Conservation (phyloP, 2,329 filamentous ascomycete genomes). For the Pseudocercospora fuligena region DNA sequence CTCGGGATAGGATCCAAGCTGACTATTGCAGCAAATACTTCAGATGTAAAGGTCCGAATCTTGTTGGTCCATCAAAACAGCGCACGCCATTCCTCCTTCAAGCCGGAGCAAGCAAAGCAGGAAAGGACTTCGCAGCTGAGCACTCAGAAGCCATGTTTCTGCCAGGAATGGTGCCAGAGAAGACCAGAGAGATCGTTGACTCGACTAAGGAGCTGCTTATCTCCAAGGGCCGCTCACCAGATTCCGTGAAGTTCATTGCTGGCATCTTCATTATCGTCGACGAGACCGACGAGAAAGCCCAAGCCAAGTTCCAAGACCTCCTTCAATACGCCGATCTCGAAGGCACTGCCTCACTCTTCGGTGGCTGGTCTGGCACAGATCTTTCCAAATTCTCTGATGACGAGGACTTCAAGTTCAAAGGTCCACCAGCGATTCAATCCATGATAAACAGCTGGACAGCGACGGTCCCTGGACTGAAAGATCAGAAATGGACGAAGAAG, state of each 20-base stretch:
- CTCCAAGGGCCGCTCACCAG: conserved; percentile 46
- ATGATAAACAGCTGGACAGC: conserved; percentile 53
- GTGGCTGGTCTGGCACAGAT: conserved; percentile 55
- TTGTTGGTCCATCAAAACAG: conserved; percentile 62
- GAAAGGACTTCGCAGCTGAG: conserved; percentile 52
- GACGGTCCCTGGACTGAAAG: conserved; percentile 48
- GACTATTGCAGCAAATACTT: conserved; percentile 44
- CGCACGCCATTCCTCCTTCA: conserved; percentile 62
- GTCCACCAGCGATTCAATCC: conserved; percentile 48
- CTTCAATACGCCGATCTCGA: conserved; percentile 52
- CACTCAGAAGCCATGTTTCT: conserved; percentile 55
- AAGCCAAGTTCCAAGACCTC: conserved; percentile 49
- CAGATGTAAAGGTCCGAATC: conserved; percentile 50
- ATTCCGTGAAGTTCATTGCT: conserved; percentile 50
- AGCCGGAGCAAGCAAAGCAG: conserved; percentile 53
- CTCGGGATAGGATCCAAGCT: neutral
- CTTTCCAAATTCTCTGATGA: conserved; percentile 50
- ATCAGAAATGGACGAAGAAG: conserved; percentile 53
- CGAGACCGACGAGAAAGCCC: conserved; percentile 51
- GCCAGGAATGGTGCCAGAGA: conserved; percentile 49
- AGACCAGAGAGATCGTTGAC: conserved; percentile 49
- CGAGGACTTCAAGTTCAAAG: conserved; percentile 50
- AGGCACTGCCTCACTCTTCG: conserved; percentile 52
- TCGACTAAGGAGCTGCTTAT: conserved; percentile 48
- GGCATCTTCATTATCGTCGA: conserved; percentile 52